Evolutionary conservation across 164 flowering plant species (phyloP), one percentile per base, ranked within the genome.

Genomic region (Vitis riparia): DNA sequence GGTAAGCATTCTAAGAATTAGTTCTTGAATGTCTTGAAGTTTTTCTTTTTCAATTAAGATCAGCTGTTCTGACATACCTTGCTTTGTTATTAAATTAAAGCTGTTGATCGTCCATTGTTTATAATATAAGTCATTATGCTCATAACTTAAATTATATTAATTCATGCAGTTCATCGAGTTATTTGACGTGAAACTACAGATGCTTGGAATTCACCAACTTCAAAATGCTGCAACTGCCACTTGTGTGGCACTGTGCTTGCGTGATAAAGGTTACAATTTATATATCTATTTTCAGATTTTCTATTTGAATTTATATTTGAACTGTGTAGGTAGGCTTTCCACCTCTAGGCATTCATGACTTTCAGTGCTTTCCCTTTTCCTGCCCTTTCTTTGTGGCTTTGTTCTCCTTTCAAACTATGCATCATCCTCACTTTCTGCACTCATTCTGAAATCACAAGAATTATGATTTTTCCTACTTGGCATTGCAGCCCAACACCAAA

Each of bases 191-290:
- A 86, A 76, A 56, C 61, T 94, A 16, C 59, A 57, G 59, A 82
- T 92, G 98, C 88, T 90, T 73, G 99, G 99, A 55, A 59, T 23
- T 68, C 98, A 94, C 72, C 99, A 94, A 78, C 95, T 94, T 75
- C 97, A 89, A 59, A 92, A 92, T 89, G 97, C 96, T 67, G 77
- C 76, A 13, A 91, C 96, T 62, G 99, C 98, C 58, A 83, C 90
- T 59, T 88, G 91, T 83, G 81, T 88, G 9, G 88, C 93, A 27
- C 94, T 92, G 16, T 86, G 89, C 75, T 91, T 92, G 48, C 89
- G 88, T 65, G 68, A 84, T 63, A 84, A 83, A 82, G 98, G 98
- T 90, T 37, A 37, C 3, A 2, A 37, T 6, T 37, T 37, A 37
- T 3, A 37, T 37, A 37, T 37, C 44, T 37, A 37, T 37, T 37